Percentiles rank a stretch among this genome's conserved stretches.
Evolutionary conservation across 352 stramenopile genomes (phyloP).

Genomic region (Saprolegnia parasitica): DNA sequence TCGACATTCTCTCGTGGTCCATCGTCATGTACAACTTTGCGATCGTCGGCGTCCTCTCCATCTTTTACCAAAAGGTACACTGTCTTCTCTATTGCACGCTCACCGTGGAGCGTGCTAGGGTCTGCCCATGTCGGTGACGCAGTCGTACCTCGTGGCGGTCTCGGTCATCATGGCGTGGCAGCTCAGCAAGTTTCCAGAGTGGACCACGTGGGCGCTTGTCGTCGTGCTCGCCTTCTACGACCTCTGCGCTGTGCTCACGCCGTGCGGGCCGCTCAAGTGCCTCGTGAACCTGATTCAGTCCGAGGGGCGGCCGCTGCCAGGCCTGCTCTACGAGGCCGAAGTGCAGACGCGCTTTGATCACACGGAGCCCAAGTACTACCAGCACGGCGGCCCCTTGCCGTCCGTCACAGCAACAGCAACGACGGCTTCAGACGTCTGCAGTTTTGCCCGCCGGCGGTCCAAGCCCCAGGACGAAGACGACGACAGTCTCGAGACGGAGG

Average conservation of each 20-base stretch:
- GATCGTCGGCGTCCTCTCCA: slow-evolving; percentile 81
- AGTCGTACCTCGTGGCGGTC: slow-evolving; percentile 94
- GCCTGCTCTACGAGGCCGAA: slow-evolving; percentile 80
- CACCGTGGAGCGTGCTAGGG: slow-evolving; percentile 31
- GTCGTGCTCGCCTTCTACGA: slow-evolving; percentile 98
- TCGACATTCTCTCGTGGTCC: slow-evolving; percentile 61
- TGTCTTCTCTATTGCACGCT: not conserved
- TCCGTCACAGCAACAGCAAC: too few relatives aligned
- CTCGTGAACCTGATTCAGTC: slow-evolving; percentile 94
- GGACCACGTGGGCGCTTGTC: slow-evolving; percentile 88
- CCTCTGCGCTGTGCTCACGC: slow-evolving; percentile 98
- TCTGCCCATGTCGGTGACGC: slow-evolving; percentile 75
- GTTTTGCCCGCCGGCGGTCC: slow-evolving; percentile 23
- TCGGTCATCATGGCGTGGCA: slow-evolving; percentile 98
- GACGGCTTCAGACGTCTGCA: not conserved
- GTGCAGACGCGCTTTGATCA: slow-evolving; percentile 15
- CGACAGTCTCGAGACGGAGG: not conserved
- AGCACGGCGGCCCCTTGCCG: slow-evolving; percentile 17
- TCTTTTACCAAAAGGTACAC: slow-evolving; percentile 85
- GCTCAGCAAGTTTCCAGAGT: slow-evolving; percentile 94
- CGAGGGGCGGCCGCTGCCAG: slow-evolving; percentile 79
- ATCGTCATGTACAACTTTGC: slow-evolving; percentile 90
- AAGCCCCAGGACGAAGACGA: slow-evolving; percentile 16
- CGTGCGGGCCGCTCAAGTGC: slow-evolving; percentile 95
- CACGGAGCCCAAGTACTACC: slow-evolving; percentile 15